Evolutionary conservation across 2,329 filamentous ascomycete species (phyloP).

Genomic region (Paraphoma chrysanthemicola): DNA sequence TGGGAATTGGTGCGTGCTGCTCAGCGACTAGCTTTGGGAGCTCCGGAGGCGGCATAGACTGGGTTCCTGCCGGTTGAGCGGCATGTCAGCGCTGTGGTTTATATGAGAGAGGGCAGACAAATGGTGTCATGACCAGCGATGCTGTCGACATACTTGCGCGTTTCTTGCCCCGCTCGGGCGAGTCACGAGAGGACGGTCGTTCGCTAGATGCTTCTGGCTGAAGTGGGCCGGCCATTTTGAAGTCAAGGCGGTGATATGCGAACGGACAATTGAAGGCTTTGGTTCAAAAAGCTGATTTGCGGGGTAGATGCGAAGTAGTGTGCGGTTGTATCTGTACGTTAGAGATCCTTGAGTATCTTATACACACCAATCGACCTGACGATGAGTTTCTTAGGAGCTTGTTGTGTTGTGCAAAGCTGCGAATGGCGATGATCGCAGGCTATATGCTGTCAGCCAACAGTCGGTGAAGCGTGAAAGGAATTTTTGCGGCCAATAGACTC

Average conservation of each 20-base stretch:
- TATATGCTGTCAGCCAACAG: neutral
- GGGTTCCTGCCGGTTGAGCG: slow-evolving; percentile 61
- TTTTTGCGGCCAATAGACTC: slow-evolving; percentile 4
- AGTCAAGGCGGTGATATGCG: neutral
- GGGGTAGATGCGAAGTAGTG: neutral
- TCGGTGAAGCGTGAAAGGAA: slow-evolving; percentile 6
- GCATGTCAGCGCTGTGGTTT: slow-evolving; percentile 32
- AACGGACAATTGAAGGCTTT: neutral
- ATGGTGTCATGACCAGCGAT: slow-evolving; percentile 4
- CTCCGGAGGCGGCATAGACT: slow-evolving; percentile 90
- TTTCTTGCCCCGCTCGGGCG: slow-evolving; percentile 44
- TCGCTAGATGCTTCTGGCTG: slow-evolving; percentile 27
- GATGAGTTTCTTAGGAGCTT: neutral
- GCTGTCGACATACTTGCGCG: slow-evolving; percentile 44
- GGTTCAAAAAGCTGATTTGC: neutral
- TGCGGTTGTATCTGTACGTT: neutral
- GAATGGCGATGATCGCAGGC: neutral
- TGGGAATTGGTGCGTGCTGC: slow-evolving; percentile 83
- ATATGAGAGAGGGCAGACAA: slow-evolving; percentile 7
- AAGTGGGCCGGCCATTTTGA: slow-evolving; percentile 26
- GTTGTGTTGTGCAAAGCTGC: neutral
- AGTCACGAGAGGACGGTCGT: slow-evolving; percentile 38
- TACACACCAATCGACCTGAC: neutral
- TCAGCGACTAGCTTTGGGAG: slow-evolving; percentile 93
- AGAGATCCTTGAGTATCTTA: neutral